Evolutionary conservation across 1,284 basidiomycete genomes (phyloP), one percentile per base, ranked within the genome.

Genomic region (Fistulinella staudtii): DNA sequence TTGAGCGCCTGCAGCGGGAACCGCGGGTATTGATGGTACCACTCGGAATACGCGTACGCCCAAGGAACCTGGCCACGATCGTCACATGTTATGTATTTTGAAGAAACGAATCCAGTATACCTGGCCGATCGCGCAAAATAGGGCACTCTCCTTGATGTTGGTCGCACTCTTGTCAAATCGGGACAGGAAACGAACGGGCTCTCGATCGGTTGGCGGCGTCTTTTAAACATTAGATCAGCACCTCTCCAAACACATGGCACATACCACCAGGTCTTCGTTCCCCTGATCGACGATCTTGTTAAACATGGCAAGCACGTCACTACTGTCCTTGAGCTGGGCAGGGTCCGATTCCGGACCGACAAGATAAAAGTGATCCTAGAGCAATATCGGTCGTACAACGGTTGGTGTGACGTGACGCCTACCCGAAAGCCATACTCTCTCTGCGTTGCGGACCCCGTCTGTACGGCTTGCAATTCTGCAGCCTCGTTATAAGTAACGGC

Each of bases 131-230:
- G 54, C 60, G 39, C 68, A 63, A 44, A 76, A 77, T 13, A 77
- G 44, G 38, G 65, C 53, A 23, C 70, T 73, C 49, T 78, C 74
- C 47, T 75, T 77, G 54, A 78, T 76, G 50, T 77, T 76, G 0
- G 75, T 77, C 7, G 76, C 76, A 37, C 73, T 75, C 51, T 77
- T 77, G 47, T 79, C 75, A 47, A 68, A 78, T 3, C 74, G 70
- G 4, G 72, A 73, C 13, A 77, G 66, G 58, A 78, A 78, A 14
- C 74, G 69, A n/a, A 68, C 68, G 3, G 72, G 55, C 6, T 57
- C 57, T 8, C 60, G 59, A 24, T 54, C 46, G 3, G 34, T 34
- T 8, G 51, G 57, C 2, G 53, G 53, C 2, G 31, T 49, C 63
- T 63, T 15, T 11, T 29, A 9, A 3, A 29, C 5, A 18, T 49